Base-by-base conservation (phyloP, 768 basidiomycete species). In the Mycena latifolia region DNA sequence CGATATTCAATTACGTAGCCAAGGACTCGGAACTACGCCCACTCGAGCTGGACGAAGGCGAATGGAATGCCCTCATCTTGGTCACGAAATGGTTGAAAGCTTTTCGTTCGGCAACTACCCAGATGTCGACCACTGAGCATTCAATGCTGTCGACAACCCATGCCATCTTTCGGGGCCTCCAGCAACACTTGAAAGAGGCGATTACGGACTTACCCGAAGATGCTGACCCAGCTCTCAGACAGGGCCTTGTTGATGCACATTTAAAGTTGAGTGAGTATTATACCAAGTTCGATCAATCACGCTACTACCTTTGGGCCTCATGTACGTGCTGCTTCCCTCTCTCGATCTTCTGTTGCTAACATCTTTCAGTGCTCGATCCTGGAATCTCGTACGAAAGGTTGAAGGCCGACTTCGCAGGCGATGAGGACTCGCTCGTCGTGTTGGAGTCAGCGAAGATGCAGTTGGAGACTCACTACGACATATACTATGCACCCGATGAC, bases 161-260 rank as follows among this genome's bases (percentile, higher is more conserved):
- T 63, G 77, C 78, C 0, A 72, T 80, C 25, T 80, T 80, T 55
- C 64, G 73, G 1, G 76, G 76, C 5, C 74, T 82, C 2, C 77
- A 80, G 69, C 74, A 78, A 0, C 55, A 77, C 18, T 18, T 81
- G 27, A n/a, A 52, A 3, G 41, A 35, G 1, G 68, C 74, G 11
- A 11, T 79, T 14, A 22, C 25, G 1, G 29, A 28, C 2, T 24
- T 57, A 1, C 55, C 55, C 3, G 9, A 8, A 0, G 18, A 35
- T 2, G 31, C 59, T 5, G 59, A 60, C 20, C 25, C 48, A 2
- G 48, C 39, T 1, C 37, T 61, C 9, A 3, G 29, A 25, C 2
- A 12, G 0, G 60, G 51, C 0, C 43, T 61, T 2, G 22, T 46
- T 27, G 51, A 43, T 0, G 60, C 60, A 4, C 51, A 61, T 35